Evolutionary conservation across 2,329 filamentous ascomycete species (phyloP).

Genomic region (Trichoderma oligosporum): DNA sequence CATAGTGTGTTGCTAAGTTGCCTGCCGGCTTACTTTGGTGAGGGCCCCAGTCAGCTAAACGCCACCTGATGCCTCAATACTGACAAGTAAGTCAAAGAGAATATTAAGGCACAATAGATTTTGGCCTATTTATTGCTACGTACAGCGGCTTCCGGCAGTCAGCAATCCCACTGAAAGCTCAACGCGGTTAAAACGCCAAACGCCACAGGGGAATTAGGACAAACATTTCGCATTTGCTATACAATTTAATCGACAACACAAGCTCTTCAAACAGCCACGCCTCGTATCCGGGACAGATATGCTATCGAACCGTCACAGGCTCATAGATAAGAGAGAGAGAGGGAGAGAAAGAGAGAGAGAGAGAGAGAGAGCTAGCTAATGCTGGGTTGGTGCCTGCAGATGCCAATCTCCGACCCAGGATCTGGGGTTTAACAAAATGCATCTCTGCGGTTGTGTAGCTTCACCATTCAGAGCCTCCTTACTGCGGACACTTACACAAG

Average conservation of each 20-base stretch:
- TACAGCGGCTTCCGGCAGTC: background rate
- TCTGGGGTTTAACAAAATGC: background rate
- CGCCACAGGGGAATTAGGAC: slow-evolving; percentile 1
- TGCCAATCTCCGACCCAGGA: background rate
- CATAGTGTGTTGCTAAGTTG: no score
- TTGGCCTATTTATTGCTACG: no score
- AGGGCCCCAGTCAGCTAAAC: background rate
- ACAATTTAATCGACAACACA: background rate
- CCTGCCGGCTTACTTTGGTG: no score
- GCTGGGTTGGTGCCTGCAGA: background rate
- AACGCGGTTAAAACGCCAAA: background rate
- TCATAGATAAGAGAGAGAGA: background rate
- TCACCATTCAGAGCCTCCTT: no score
- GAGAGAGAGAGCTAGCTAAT: no score
- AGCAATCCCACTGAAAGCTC: background rate
- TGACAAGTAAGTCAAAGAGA: no score
- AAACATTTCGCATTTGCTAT: no score
- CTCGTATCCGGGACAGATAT: background rate
- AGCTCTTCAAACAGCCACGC: background rate
- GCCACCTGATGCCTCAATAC: slow-evolving; percentile 4
- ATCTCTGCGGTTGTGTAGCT: background rate
- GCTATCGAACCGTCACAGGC: background rate
- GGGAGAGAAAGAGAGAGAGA: no score
- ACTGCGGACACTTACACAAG: no score
- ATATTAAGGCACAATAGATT: no score